Evolutionary conservation across 2,329 filamentous ascomycete genomes (phyloP), one percentile per base, ranked within the genome.

Genomic region (Tolypocladium tropicale): DNA sequence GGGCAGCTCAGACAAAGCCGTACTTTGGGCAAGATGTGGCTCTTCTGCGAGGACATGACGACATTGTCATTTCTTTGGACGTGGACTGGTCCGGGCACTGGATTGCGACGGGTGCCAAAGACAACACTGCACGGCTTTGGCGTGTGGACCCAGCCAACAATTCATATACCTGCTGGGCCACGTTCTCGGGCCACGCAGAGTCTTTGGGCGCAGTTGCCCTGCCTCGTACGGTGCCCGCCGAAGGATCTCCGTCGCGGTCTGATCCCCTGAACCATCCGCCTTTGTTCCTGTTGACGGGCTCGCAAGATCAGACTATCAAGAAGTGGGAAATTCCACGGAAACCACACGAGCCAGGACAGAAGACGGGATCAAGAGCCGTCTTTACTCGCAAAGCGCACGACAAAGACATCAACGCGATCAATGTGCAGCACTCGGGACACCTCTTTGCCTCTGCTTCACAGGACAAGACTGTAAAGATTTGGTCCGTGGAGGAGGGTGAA

Each of bases 371-470:
- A 11, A 77, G 84, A 63, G 90, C 90, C 43, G 74, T 85, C 5
- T 99, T 89, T 70, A 97, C 94, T 1, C 83, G 94, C 56, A 95
- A 96, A 71, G 94, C 94, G 1, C 94, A 99, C 72, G 94, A 99
- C 67, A 99, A 99, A 69, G 94, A 99, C 63, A 99, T 99, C 72
- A 99, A 99, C 65, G 91, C 94, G 2, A 82, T 99, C 53, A 90
- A 95, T 61, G 79, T 94, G 12, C 89, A 91, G 60, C 80, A 84
- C 25, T 78, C 81, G 1, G 83, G 83, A 5, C 82, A 85, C n/a
- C 74, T 96, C 1, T 97, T 99, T 67, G 95, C 93, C 3, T 96
- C 94, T 1, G 93, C 94, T 33, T 97, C 93, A 6, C 94, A 99
- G 72, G 94, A 99, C 70, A 89, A 91, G 62, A 95, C 90, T 0